Conservation (phyloP, 2,329 filamentous ascomycete genomes). For the Exserohilum rostratum region DNA sequence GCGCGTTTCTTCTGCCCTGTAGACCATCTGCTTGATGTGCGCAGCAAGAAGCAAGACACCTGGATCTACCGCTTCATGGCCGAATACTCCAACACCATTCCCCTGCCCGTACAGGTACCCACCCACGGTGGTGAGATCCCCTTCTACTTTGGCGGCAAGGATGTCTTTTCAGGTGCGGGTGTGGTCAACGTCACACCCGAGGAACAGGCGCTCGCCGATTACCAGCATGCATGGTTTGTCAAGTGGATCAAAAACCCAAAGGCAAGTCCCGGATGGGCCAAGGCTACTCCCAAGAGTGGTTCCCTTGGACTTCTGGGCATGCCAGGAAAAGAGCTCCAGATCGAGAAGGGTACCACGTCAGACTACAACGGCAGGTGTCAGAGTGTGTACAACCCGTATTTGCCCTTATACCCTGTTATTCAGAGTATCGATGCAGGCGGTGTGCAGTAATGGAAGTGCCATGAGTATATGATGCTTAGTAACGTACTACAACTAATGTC, state of each 20-base stretch:
- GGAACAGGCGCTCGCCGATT: constrained; percentile 52
- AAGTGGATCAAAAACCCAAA: constrained; percentile 54
- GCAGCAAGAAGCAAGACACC: constrained; percentile 47
- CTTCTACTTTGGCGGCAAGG: constrained; percentile 56
- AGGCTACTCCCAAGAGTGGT: constrained; percentile 38
- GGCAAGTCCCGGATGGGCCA: constrained; percentile 52
- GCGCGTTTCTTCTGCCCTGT: constrained; percentile 54
- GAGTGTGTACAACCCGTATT: constrained; percentile 29
- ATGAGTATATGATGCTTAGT: no score
- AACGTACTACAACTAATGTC: no score
- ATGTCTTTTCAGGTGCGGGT: constrained; percentile 46
- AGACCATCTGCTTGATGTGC: constrained; percentile 48
- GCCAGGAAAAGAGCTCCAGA: constrained; percentile 43
- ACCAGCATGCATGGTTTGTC: constrained; percentile 53
- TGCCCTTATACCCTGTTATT: constrained; percentile 30
- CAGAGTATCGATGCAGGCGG: constrained; percentile 16
- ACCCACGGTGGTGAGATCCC: constrained; percentile 53
- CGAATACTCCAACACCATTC: constrained; percentile 42
- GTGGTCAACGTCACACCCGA: constrained; percentile 45
- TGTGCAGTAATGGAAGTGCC: no score
- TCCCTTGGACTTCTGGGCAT: constrained; percentile 44
- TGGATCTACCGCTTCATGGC: constrained; percentile 56
- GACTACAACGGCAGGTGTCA: constrained; percentile 48
- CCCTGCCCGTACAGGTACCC: constrained; percentile 41
- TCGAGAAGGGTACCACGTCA: constrained; percentile 34